A percentile compares a stretch with the other conserved stretches of the same genome.
Evolutionary conservation across 345 rosid genomes (phyloP).

Genomic region (Barbarea vulgaris): DNA sequence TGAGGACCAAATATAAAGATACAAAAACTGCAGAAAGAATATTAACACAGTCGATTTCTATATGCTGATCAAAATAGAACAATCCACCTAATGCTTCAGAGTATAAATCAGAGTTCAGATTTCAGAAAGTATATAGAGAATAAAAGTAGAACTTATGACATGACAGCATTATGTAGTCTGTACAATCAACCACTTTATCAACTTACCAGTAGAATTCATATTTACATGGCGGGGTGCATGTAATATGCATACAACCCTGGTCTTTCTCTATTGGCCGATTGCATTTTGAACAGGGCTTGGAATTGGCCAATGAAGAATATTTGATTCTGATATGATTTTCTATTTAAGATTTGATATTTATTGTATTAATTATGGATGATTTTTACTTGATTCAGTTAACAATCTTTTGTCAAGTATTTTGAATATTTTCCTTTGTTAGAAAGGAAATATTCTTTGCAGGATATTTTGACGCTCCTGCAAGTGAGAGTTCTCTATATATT

Average conservation of each 20-base stretch:
- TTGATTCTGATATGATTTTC: no score
- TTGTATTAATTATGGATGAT: no score
- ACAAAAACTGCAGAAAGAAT: no score
- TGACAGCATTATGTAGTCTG: background rate
- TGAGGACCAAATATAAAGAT: no score
- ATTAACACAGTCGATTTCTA: background rate
- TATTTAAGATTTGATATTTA: no score
- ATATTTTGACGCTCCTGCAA: no score
- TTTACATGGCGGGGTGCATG: slow-evolving; percentile 87
- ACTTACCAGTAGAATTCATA: slow-evolving; percentile 78
- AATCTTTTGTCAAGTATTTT: no score
- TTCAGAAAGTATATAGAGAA: background rate
- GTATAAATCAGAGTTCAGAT: background rate
- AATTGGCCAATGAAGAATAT: slow-evolving; percentile 78
- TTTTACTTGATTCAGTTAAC: no score
- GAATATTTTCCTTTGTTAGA: no score
- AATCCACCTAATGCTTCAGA: slow-evolving; percentile 6
- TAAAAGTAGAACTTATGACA: background rate
- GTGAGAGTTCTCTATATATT: no score
- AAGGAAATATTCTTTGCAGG: no score
- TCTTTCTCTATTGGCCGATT: slow-evolving; percentile 82
- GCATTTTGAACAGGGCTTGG: slow-evolving; percentile 83
- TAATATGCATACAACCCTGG: slow-evolving; percentile 92
- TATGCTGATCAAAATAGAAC: background rate
- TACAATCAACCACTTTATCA: slow-evolving; percentile 3